Conservation (phyloP, 345 rosid genomes). For the Toxicodendron radicans region DNA sequence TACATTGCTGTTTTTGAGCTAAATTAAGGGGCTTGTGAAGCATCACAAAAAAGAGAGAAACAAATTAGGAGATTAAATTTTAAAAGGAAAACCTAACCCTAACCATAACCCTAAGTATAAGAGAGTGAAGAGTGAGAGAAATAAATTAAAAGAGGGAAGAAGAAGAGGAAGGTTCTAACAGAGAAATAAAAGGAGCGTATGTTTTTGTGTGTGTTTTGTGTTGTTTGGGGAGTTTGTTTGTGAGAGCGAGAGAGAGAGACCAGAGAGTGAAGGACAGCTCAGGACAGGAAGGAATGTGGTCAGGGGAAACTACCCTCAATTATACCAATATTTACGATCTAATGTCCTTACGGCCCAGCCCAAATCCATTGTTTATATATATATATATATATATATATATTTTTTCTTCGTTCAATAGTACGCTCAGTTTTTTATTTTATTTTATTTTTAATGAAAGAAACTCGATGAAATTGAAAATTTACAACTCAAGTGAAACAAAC, state of each 20-base stretch:
- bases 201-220: background rate
- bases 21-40: conserved; percentile 21
- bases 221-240: background rate
- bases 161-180: background rate
- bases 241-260: conserved; percentile 6
- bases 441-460: too few relatives aligned
- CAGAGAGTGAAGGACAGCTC: conserved; percentile 23
- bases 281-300: background rate
- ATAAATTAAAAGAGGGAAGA: background rate
- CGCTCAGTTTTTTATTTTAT: too few relatives aligned
- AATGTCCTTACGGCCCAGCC: background rate
- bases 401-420: too few relatives aligned
- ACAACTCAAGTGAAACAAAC: too few relatives aligned
- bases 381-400: too few relatives aligned
- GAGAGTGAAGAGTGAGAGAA: background rate
- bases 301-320: background rate
- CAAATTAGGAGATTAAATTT: background rate
- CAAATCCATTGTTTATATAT: background rate
- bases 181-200: conserved; percentile 5
- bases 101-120: conserved; percentile 37
- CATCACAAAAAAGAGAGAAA: conserved; percentile 26
- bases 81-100: background rate
- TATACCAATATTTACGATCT: background rate
- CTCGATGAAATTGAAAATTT: too few relatives aligned
- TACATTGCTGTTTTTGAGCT: conserved; percentile 46